These are phyloP conservation scores for Colletotrichum lentis DNA, from an alignment of 2,329 filamentous ascomycete species.

Conservation along the genomic window DNA sequence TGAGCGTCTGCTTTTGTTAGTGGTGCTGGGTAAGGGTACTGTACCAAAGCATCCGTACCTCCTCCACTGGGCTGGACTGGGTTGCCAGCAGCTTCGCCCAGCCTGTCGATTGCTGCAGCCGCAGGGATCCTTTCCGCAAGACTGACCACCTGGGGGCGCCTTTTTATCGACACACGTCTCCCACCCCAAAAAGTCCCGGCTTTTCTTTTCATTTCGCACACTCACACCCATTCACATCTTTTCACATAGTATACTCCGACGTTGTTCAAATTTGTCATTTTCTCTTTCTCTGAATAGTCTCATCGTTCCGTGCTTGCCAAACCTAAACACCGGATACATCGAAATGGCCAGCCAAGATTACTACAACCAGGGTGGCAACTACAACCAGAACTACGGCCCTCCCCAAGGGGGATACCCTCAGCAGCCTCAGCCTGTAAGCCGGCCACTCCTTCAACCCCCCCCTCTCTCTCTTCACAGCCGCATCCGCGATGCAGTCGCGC, in stretches of 20 bases:
- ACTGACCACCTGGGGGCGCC: conserved; percentile 19
- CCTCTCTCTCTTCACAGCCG: neutral
- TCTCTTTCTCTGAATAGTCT: conserved; percentile 9
- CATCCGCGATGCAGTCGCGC: neutral
- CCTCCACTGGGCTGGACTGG: conserved; percentile 2
- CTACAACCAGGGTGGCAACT: conserved; percentile 47
- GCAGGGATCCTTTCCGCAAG: neutral
- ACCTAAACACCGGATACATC: neutral
- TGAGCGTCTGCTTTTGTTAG: neutral
- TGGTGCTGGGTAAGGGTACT: conserved; percentile 15
- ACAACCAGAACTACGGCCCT: conserved; percentile 38
- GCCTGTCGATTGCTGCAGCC: conserved; percentile 6
- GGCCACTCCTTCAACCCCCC: neutral
- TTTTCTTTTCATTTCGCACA: conserved; percentile 26
- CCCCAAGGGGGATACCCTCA: conserved; percentile 46
- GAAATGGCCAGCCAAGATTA: conserved; percentile 54
- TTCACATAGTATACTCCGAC: neutral
- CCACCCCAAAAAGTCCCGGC: neutral
- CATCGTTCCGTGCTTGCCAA: neutral
- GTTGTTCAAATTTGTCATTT: neutral
- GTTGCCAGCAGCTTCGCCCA: conserved; percentile 4
- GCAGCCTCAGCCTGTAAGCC: conserved; percentile 52
- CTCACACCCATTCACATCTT: conserved; percentile 3
- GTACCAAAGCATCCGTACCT: conserved; percentile 9
- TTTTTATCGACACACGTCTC: conserved; percentile 31